phyloP scores from a whole-genome alignment of 2,329 filamentous ascomycete genomes.

The Alternaria triticimaculans region DNA sequence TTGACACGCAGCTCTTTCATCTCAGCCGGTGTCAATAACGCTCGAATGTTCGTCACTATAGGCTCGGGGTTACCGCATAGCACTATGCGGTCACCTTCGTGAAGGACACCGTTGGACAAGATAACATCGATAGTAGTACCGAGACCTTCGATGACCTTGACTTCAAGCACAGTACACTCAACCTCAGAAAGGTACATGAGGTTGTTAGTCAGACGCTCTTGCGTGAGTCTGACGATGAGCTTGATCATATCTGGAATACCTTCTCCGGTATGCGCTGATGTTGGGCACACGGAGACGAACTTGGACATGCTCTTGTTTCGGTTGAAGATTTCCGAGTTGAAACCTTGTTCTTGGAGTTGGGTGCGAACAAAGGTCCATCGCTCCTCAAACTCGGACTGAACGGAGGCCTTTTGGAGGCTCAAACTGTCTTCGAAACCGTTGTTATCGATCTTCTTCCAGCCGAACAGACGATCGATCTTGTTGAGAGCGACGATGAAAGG shows the following conservation, averaged over 20 bases:
- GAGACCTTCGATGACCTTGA: conserved; percentile 98
- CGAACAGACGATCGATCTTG: conserved; percentile 99
- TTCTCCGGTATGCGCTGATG: conserved; percentile 97
- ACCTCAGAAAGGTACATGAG: conserved; percentile 99
- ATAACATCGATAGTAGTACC: conserved; percentile 99
- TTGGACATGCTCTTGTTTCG: conserved; percentile 98
- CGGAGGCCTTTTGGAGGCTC: conserved; percentile 86
- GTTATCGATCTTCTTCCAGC: conserved; percentile 98
- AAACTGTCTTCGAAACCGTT: conserved; percentile 97
- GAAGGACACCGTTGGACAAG: conserved; percentile 91
- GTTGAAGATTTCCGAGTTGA: conserved; percentile 96
- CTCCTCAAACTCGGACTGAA: conserved; percentile 93
- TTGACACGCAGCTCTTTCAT: conserved; percentile 95
- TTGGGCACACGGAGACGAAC: conserved; percentile 94
- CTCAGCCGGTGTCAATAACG: conserved; percentile 88
- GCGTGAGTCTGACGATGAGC: conserved; percentile 87
- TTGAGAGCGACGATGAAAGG: conserved; percentile 98
- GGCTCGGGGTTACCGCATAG: conserved; percentile 96
- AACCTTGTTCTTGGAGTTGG: conserved; percentile 93
- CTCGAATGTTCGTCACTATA: conserved; percentile 94
- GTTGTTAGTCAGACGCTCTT: conserved; percentile 95
- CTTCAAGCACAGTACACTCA: conserved; percentile 95
- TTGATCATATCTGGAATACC: conserved; percentile 99
- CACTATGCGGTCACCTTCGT: conserved; percentile 93
- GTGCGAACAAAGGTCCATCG: conserved; percentile 90